Evolutionary conservation across 225 moss, liverwort and hornwort genomes (phyloP), one percentile per base, ranked within the genome.

Genomic region (Thuidium tamariscinum): DNA sequence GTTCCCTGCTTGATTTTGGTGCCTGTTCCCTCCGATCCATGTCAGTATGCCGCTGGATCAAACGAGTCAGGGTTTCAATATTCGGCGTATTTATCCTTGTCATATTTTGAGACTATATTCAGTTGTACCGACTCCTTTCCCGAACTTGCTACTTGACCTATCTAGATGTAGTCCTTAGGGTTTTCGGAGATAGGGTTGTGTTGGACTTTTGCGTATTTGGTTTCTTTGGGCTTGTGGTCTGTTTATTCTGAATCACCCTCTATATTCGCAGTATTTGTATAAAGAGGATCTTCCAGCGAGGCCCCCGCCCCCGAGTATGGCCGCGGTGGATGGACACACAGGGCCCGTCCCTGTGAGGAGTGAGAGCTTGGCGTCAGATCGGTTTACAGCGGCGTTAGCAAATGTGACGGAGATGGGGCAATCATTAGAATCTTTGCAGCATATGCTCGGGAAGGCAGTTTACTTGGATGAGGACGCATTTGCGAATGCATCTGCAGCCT

Each of bases 401-500:
- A 95, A 96, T 86, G 88, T 96, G 72, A 84, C 89, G 44, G 96
- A 96, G 46, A 89, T 95, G 91, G 93, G 93, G 52, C 94, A 89
- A 37, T 93, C 94, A 2, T 52, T 95, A 46, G 91, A 91, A 55
- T 92, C 92, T 78, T 81, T 96, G 87, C 91, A 96, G 59, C 89
- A 85, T 20, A 87, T 95, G 62, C 81, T 96, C 41, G 94, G 90
- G 60, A 95, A 96, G 84, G 95, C 95, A 65, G 92, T 95, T 57
- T 96, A 94, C 76, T 85, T 93, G 34, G 96, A 96, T 73, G 96
- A 96, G 84, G 96, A 96, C 46, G 90, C 90, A 46, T 95, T 95
- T 77, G 93, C 94, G 59, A 94, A 94, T 86, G 95, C 94, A 34
- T 93, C 94, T 83, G 94, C 89, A 26, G 88, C 90, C 80, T 91